These are phyloP conservation scores for Saccharomyces hybrid DNA, from an alignment of 1,139 yeast species.

Conservation along the genomic window DNA sequence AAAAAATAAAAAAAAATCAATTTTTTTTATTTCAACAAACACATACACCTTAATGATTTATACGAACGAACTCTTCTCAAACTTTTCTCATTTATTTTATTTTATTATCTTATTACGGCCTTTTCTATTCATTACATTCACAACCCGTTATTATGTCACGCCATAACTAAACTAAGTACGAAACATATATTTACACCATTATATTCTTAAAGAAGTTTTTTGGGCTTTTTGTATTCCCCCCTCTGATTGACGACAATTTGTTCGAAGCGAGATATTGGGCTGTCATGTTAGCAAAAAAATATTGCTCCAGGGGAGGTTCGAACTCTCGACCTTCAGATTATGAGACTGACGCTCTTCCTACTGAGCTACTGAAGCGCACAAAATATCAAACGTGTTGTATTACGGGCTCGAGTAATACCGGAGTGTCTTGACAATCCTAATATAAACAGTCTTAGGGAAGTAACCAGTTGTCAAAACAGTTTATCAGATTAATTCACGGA, in stretches of 20 bases:
- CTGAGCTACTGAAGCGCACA: conserved; percentile 38
- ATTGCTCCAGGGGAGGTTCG: conserved; percentile 52
- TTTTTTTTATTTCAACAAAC: background rate
- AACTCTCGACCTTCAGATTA: conserved; percentile 44
- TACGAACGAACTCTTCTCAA: background rate
- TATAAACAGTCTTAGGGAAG: no score
- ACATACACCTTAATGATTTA: background rate
- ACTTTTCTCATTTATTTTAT: background rate
- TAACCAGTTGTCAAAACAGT: no score
- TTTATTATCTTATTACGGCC: background rate
- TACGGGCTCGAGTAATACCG: background rate
- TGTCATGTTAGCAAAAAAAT: conserved; percentile 5
- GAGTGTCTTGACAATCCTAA: no score
- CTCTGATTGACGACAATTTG: background rate
- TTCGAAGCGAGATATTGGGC: background rate
- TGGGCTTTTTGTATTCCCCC: background rate
- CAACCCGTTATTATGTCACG: background rate
- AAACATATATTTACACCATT: background rate
- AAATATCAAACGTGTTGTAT: background rate
- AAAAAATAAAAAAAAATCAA: background rate
- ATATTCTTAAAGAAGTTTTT: background rate
- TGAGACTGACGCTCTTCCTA: conserved; percentile 45
- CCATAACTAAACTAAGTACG: background rate
- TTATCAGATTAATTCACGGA: no score
- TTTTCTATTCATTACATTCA: background rate